Conservation (phyloP, 768 basidiomycete genomes). For the Lactarius akahatsu region DNA sequence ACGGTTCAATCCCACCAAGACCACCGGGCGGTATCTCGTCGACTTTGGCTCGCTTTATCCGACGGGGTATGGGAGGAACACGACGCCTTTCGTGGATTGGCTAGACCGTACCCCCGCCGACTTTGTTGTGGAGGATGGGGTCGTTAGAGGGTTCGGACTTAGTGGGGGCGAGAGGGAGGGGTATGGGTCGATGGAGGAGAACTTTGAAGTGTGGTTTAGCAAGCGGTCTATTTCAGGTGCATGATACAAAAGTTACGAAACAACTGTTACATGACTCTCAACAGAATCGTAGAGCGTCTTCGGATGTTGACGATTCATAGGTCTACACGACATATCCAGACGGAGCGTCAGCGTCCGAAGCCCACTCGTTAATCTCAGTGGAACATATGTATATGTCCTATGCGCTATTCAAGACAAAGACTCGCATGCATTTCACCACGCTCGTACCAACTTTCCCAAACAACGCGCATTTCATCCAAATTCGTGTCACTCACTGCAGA, state of each 20-base stretch:
- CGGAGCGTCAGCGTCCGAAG: background rate
- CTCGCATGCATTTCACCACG: background rate
- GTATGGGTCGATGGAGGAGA: no score
- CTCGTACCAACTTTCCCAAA: constrained; percentile 1
- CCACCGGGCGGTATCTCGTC: background rate
- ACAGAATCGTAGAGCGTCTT: background rate
- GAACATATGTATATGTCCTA: background rate
- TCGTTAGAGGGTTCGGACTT: no score
- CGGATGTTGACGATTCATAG: background rate
- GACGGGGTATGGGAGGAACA: constrained; percentile 20
- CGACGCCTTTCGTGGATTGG: background rate
- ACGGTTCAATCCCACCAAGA: background rate
- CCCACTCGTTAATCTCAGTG: background rate
- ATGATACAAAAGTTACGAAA: no score
- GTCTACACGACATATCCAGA: background rate
- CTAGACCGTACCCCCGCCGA: no score
- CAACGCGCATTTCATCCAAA: background rate
- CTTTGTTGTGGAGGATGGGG: no score
- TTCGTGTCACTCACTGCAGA: background rate
- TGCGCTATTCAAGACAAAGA: background rate
- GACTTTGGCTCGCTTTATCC: constrained; percentile 15
- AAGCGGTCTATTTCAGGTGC: no score
- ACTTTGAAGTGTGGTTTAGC: no score
- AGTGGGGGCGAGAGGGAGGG: no score
- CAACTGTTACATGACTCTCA: background rate